Percentiles rank a stretch among this genome's conserved stretches.
These are phyloP conservation scores for Pichia rugopelliculosa DNA, from an alignment of 805 yeast genomes.

Conservation along the genomic window DNA sequence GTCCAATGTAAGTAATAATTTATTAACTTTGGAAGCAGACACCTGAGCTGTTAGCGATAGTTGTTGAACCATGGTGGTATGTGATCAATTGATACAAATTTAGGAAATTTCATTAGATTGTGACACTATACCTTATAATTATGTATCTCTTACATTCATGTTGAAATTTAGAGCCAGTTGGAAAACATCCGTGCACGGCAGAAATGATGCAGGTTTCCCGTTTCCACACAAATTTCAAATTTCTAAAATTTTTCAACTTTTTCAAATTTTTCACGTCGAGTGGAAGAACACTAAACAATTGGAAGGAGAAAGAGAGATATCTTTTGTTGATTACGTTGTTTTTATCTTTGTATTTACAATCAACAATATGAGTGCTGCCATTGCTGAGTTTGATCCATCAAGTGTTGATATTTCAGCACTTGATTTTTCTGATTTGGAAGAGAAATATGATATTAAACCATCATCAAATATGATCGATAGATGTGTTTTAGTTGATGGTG, in stretches of 20 bases:
- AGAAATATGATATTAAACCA: constrained; percentile 52
- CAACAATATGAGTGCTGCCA: constrained; percentile 16
- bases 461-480: constrained; percentile 55
- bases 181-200: not conserved
- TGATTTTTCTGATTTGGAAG: constrained; percentile 82
- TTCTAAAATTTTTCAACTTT: not conserved
- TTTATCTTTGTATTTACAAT: not conserved
- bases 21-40: constrained; percentile 34
- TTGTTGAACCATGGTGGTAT: constrained; percentile 42
- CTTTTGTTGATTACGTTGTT: not conserved
- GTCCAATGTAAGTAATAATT: constrained; percentile 40
- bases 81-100: not conserved
- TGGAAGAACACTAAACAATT: not conserved
- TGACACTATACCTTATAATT: no score
- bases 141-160: not conserved
- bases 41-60: constrained; percentile 40
- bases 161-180: not conserved
- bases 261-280: not conserved
- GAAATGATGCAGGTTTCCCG: no score
- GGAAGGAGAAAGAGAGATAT: not conserved
- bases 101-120: no score
- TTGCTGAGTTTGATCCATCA: constrained; percentile 22
- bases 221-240: no score
- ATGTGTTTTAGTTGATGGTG: constrained; percentile 86
- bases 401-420: constrained; percentile 51